Percentiles rank a stretch among this genome's conserved stretches.
phyloP scores from a whole-genome alignment of 1,284 basidiomycete genomes.

The Marasmius sp. region DNA sequence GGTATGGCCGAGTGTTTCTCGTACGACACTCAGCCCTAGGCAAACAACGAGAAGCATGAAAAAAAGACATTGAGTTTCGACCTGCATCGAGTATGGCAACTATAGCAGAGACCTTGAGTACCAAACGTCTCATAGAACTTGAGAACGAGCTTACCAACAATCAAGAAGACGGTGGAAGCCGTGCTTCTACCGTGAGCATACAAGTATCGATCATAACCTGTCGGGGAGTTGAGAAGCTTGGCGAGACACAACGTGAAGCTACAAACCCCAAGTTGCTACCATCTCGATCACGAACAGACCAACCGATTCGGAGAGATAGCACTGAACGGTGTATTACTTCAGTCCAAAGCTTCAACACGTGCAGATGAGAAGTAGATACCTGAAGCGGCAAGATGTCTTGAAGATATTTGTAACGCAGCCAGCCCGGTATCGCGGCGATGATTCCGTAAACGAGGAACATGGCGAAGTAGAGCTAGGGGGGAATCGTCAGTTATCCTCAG shows the following conservation, averaged over 20 bases:
- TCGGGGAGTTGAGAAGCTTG: slow-evolving; percentile 8
- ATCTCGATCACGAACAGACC: slow-evolving; percentile 92
- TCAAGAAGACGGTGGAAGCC: slow-evolving; percentile 78
- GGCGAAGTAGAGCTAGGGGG: slow-evolving; percentile 78
- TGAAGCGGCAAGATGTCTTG: slow-evolving; percentile 86
- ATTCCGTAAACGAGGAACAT: slow-evolving; percentile 79
- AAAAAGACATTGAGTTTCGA: slow-evolving; percentile 92
- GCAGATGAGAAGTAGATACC: slow-evolving; percentile 37
- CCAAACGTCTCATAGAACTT: neutral
- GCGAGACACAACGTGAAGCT: neutral
- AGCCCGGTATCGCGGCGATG: slow-evolving; percentile 78
- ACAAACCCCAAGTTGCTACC: slow-evolving; percentile 81
- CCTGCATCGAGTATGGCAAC: slow-evolving; percentile 92
- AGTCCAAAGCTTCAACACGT: neutral
- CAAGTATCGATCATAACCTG: slow-evolving; percentile 85
- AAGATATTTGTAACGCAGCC: slow-evolving; percentile 80
- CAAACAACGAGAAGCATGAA: slow-evolving; percentile 92
- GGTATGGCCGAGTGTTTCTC: slow-evolving; percentile 74
- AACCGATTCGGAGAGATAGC: slow-evolving; percentile 92
- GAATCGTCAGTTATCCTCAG: neutral
- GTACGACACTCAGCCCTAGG: slow-evolving; percentile 82
- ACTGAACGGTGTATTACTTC: slow-evolving; percentile 44
- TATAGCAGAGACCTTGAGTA: slow-evolving; percentile 22
- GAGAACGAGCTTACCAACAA: slow-evolving; percentile 61
- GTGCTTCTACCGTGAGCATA: slow-evolving; percentile 84